Evolutionary conservation across 2,329 filamentous ascomycete genomes (phyloP).

Genomic region (Blastomyces silverae): DNA sequence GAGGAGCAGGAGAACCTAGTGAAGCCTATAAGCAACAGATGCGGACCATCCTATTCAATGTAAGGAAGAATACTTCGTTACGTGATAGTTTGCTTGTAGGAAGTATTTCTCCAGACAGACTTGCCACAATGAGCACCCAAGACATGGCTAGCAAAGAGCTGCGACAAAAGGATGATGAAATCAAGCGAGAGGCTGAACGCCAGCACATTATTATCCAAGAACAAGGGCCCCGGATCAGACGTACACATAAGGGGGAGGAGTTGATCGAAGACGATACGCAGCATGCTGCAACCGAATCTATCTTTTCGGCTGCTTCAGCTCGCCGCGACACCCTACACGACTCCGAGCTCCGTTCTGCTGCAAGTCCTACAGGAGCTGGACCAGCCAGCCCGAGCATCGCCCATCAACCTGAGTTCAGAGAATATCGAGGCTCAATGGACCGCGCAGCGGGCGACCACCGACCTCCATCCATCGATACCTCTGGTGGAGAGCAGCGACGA

Average conservation of each 20-base stretch:
- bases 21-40: slow-evolving; percentile 57
- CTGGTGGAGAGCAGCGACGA: slow-evolving; percentile 42
- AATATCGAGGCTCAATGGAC: slow-evolving; percentile 20
- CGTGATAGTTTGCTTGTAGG: slow-evolving; percentile 67
- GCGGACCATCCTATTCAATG: slow-evolving; percentile 72
- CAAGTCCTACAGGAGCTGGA: slow-evolving; percentile 25
- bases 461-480: slow-evolving; percentile 33
- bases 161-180: slow-evolving; percentile 55
- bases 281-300: slow-evolving; percentile 41
- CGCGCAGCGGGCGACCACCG: slow-evolving; percentile 11
- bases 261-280: slow-evolving; percentile 67
- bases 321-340: slow-evolving; percentile 37
- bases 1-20: slow-evolving; percentile 47
- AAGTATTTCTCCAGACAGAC: slow-evolving; percentile 62
- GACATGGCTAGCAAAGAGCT: slow-evolving; percentile 90
- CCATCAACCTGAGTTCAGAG: slow-evolving; percentile 23
- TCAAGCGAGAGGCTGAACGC: slow-evolving; percentile 51
- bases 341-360: slow-evolving; percentile 17
- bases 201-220: slow-evolving; percentile 72
- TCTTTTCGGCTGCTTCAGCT: slow-evolving; percentile 43
- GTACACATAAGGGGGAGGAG: slow-evolving; percentile 94
- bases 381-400: slow-evolving; percentile 27
- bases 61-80: slow-evolving; percentile 80
- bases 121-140: slow-evolving; percentile 82
- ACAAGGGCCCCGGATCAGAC: slow-evolving; percentile 68